Evolutionary conservation across 2,329 filamentous ascomycete genomes (phyloP).

Genomic region (Dactylonectria macrodidyma): DNA sequence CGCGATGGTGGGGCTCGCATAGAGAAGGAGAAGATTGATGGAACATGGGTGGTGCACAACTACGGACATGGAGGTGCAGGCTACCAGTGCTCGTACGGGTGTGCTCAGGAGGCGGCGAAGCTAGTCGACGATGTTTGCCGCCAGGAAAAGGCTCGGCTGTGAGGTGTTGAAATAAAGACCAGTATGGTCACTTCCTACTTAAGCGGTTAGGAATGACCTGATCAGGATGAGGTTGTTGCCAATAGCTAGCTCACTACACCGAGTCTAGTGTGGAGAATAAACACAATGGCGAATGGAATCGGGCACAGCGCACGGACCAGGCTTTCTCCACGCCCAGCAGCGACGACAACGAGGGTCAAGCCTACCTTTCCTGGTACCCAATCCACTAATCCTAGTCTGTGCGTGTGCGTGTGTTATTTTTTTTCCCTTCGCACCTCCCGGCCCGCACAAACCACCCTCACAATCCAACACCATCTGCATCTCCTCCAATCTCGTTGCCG

Average conservation of each 20-base stretch:
- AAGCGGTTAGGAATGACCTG: background rate
- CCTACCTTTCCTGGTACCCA: slow-evolving; percentile 1
- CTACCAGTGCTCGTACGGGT: slow-evolving; percentile 64
- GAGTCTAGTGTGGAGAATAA: background rate
- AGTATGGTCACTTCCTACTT: background rate
- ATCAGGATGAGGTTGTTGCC: background rate
- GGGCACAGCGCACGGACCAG: slow-evolving; percentile 29
- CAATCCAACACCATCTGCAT: slow-evolving; percentile 34
- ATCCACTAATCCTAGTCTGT: slow-evolving; percentile 20
- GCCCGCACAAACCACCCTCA: slow-evolving; percentile 31
- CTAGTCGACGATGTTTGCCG: slow-evolving; percentile 28
- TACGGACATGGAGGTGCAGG: slow-evolving; percentile 86
- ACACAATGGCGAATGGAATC: background rate
- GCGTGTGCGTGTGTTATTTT: slow-evolving; percentile 30
- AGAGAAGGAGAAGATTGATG: slow-evolving; percentile 70
- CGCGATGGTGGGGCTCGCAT: slow-evolving; percentile 81
- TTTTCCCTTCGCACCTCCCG: slow-evolving; percentile 23
- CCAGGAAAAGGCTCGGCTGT: slow-evolving; percentile 15
- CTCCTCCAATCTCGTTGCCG: slow-evolving; percentile 16
- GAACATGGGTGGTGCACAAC: slow-evolving; percentile 78
- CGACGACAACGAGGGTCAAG: slow-evolving; percentile 1
- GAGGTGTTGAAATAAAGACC: background rate
- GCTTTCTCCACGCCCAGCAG: slow-evolving; percentile 1
- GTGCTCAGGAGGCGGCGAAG: slow-evolving; percentile 31
- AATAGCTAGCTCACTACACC: background rate